Evolutionary conservation across 495 filamentous ascomycete genomes (phyloP).

Genomic region (Penicillium riverlandense): DNA sequence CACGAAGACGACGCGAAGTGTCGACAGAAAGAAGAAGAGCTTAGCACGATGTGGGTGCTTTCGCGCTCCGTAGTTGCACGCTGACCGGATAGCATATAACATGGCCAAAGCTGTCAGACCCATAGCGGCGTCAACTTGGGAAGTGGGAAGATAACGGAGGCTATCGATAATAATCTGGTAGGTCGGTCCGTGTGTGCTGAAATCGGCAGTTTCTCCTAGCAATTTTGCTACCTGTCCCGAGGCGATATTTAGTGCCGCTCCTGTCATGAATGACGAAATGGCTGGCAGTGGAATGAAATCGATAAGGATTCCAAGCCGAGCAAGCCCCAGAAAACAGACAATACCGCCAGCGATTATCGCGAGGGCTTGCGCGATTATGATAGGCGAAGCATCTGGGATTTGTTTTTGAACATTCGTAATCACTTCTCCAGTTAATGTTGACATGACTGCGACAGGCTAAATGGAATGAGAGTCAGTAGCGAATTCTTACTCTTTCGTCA

Average conservation of each 20-base stretch:
- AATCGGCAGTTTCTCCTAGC: conserved; percentile 69
- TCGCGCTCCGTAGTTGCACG: conserved; percentile 57
- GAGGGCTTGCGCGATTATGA: conserved; percentile 70
- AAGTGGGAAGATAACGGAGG: conserved; percentile 62
- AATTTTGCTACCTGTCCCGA: conserved; percentile 79
- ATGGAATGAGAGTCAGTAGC: too few species aligned
- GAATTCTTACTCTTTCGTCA: too few species aligned
- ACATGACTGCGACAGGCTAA: conserved; percentile 85
- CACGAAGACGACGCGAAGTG: conserved; percentile 83
- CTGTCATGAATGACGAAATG: conserved; percentile 97
- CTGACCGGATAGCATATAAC: conserved; percentile 73
- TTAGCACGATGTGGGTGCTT: conserved; percentile 63
- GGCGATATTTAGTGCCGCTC: conserved; percentile 86
- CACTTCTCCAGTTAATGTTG: conserved; percentile 78
- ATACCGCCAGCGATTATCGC: conserved; percentile 78
- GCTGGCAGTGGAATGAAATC: conserved; percentile 90
- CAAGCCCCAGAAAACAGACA: conserved; percentile 71
- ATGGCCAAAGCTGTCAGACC: conserved; percentile 75
- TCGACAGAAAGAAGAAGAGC: conserved; percentile 84
- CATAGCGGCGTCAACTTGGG: conserved; percentile 77
- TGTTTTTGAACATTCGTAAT: conserved; percentile 50
- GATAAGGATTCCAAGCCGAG: conserved; percentile 83
- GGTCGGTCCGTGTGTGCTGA: conserved; percentile 71
- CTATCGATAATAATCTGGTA: conserved; percentile 86
- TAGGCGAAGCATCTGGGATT: conserved; percentile 49